Evolutionary conservation across 2,329 filamentous ascomycete genomes (phyloP), one percentile per base, ranked within the genome.

Genomic region (Phialocephala sp.): DNA sequence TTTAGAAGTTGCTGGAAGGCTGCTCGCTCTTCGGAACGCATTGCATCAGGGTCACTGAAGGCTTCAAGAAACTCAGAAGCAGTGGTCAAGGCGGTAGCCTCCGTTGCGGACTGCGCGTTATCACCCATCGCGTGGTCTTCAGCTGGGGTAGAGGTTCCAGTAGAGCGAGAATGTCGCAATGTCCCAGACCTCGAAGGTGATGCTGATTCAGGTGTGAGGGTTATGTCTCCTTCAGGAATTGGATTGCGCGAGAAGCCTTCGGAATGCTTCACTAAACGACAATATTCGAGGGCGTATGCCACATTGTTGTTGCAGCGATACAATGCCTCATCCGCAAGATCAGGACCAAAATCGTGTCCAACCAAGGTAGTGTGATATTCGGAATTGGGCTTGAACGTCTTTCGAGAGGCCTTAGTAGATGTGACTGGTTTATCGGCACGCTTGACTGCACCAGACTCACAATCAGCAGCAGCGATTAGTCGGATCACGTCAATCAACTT

Each of bases 401-500:
- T 86, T 60, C 60, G 71, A 8, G 60, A 22, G n/a, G 50, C 35
- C 52, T 73, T 74, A 14, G 80, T 80, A 41, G 79, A 74, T 5
- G 80, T 77, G 45, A 82, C 79, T 37, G 78, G 77, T 61, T 87
- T 87, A 59, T 93, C 90, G 11, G 83, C 78, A 64, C 84, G 88
- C 74, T 82, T 89, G 74, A 83, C 85, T 20, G 87, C 91, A 66
- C 83, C 84, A 9, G 82, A 78, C 76, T 99, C 95, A 63, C 87
- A 84, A 62, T 97, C 93, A n/a, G 87, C 91, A 65, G 88, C 85
- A 12, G 93, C 85, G 18, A 96, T 89, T 5, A 87, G 87, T 72
- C 91, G 92, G 64, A 99, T 82, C 56, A 97, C 94, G 37, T 93
- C 91, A 66, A 98, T 87, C 15, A 97, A 82, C 62, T 88, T 90